A percentile compares a stretch with the other conserved stretches of the same genome.
Conservation (phyloP, 495 filamentous ascomycete species). For the Penicillium angulare region DNA sequence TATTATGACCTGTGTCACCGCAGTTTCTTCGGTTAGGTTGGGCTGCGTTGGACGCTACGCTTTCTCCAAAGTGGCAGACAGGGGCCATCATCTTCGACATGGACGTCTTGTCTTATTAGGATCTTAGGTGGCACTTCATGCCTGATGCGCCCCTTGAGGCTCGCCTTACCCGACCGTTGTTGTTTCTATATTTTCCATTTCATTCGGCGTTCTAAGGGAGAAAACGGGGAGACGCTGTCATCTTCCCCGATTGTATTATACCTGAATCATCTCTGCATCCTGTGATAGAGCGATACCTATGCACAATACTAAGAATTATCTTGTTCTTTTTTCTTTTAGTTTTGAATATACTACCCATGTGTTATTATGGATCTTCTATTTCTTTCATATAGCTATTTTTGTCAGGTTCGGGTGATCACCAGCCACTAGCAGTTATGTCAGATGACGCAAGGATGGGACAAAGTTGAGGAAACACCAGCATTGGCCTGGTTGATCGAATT, state of each 20-base stretch:
- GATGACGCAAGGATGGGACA: too few relatives aligned
- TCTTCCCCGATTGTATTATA: conserved; percentile 3
- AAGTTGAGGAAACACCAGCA: not conserved
- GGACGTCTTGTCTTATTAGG: too few relatives aligned
- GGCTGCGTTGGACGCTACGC: too few relatives aligned
- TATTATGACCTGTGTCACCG: conserved; percentile 11
- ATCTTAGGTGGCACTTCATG: too few relatives aligned
- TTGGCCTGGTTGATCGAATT: not conserved
- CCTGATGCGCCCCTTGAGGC: too few relatives aligned
- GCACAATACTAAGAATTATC: not conserved
- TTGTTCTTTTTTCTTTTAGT: not conserved
- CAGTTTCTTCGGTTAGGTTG: not conserved
- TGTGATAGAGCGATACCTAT: not conserved
- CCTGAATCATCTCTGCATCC: conserved; percentile 3
- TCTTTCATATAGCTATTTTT: too few relatives aligned
- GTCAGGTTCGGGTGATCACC: too few relatives aligned
- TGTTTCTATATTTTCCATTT: not conserved
- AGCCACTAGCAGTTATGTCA: not conserved
- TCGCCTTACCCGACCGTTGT: too few relatives aligned
- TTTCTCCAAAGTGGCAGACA: not conserved
- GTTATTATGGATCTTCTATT: too few relatives aligned
- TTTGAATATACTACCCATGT: not conserved
- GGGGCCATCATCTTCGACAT: not conserved
- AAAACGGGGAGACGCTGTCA: not conserved
- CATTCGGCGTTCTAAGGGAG: conserved; percentile 2